A percentile compares a stretch with the other conserved stretches of the same genome.
These are phyloP conservation scores for Neofusicoccum sp. DNA, from an alignment of 2,329 filamentous ascomycete genomes.

Conservation along the genomic window DNA sequence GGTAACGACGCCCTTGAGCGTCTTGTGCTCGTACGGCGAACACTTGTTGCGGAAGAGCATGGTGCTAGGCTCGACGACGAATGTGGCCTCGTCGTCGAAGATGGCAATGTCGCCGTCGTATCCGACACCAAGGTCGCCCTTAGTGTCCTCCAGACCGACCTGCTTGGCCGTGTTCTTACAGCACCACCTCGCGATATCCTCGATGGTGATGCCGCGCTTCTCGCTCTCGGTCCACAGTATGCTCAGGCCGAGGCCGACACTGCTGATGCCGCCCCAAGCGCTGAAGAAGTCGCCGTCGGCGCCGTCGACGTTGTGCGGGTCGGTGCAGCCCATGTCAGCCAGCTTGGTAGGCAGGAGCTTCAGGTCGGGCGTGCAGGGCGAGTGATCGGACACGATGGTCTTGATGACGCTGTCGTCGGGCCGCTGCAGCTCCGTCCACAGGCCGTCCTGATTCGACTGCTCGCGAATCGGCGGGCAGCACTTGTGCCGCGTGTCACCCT, in stretches of 20 bases:
- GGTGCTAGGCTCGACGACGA: conserved; percentile 65
- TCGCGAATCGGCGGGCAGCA: conserved; percentile 91
- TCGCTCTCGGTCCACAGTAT: conserved; percentile 81
- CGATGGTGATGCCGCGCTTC: conserved; percentile 57
- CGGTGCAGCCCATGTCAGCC: conserved; percentile 44
- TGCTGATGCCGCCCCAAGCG: conserved; percentile 94
- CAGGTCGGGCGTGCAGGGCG: conserved; percentile 89
- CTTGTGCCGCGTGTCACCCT: conserved; percentile 89
- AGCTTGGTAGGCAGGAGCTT: conserved; percentile 79
- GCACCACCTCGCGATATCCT: conserved; percentile 83
- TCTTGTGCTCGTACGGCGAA: conserved; percentile 82
- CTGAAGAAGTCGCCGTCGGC: conserved; percentile 82
- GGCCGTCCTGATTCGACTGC: conserved; percentile 73
- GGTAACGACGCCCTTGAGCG: conserved; percentile 71
- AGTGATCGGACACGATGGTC: conserved; percentile 93
- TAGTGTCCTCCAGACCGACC: conserved; percentile 76
- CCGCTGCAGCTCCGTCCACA: conserved; percentile 76
- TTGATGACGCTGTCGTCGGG: conserved; percentile 71
- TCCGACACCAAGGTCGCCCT: conserved; percentile 77
- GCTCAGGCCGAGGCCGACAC: conserved; percentile 85
- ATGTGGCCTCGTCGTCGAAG: conserved; percentile 81
- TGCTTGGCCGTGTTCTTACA: conserved; percentile 82
- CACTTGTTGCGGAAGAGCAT: conserved; percentile 96
- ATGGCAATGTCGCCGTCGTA: conserved; percentile 90
- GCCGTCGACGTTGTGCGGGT: conserved; percentile 31